phyloP scores from a whole-genome alignment of 2,329 filamentous ascomycete species.

The Phoma sp. region DNA sequence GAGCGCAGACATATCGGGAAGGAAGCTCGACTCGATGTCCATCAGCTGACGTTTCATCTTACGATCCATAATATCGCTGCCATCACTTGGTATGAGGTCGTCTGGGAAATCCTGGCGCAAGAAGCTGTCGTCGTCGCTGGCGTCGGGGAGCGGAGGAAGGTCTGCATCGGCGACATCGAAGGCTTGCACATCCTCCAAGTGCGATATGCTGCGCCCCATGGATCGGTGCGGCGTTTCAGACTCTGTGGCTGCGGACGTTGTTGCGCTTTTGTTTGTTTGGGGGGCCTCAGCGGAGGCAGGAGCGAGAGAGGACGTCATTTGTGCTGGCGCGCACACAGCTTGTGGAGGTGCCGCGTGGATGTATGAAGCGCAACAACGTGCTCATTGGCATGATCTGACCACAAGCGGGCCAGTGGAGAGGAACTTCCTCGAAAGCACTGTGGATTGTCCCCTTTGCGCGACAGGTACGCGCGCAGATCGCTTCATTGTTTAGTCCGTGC shows the following conservation, averaged over 20 bases:
- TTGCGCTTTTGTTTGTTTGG: conserved; percentile 30
- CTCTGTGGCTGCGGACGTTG: conserved; percentile 21
- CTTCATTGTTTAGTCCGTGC: conserved; percentile 11
- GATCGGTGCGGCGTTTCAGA: conserved; percentile 19
- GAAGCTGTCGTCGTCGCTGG: conserved; percentile 50
- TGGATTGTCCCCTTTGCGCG: conserved; percentile 14
- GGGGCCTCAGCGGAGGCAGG: conserved; percentile 32
- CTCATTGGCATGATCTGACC: conserved; percentile 34
- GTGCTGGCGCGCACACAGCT: conserved; percentile 25
- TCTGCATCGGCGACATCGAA: conserved; percentile 47
- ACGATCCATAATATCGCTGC: conserved; percentile 58
- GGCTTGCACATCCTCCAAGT: conserved; percentile 40
- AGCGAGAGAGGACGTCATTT: conserved; percentile 32
- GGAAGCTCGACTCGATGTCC: conserved; percentile 68
- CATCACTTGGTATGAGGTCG: conserved; percentile 43
- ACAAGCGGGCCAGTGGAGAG: conserved; percentile 15
- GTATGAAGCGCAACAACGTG: conserved; percentile 9
- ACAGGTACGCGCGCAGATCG: conserved; percentile 5
- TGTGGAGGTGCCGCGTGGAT: conserved; percentile 26
- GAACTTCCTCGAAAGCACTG: background rate
- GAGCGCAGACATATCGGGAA: conserved; percentile 59
- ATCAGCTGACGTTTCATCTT: conserved; percentile 66
- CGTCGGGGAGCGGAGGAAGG: conserved; percentile 49
- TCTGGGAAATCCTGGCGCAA: conserved; percentile 40
- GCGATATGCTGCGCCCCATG: conserved; percentile 37